Conservation (phyloP, 2,329 filamentous ascomycete genomes). For the Fusarium marasasianum region DNA sequence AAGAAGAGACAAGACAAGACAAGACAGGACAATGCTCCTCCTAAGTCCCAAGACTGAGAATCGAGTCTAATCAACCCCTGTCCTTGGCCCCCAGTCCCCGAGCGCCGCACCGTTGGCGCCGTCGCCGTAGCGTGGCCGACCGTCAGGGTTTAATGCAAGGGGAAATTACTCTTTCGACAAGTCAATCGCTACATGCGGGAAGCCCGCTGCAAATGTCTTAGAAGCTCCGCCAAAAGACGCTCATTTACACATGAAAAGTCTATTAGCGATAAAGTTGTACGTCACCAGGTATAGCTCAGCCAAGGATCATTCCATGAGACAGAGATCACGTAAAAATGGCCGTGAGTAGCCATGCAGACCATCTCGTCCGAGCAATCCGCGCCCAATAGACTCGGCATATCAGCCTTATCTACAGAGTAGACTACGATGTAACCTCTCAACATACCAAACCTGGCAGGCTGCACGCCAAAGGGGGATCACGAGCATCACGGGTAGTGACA, state of each 20-base stretch:
- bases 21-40: neutral
- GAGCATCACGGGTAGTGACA: neutral
- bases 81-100: conserved; percentile 6
- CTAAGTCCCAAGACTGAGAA: conserved; percentile 12
- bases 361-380: neutral
- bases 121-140: conserved; percentile 33
- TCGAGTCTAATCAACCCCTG: conserved; percentile 10
- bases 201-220: conserved; percentile 9
- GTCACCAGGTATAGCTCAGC: neutral
- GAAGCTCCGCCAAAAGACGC: neutral
- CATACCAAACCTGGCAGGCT: neutral
- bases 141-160: conserved; percentile 43
- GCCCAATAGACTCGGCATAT: conserved; percentile 16
- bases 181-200: conserved; percentile 3
- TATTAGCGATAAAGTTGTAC: neutral
- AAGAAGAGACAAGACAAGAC: conserved; percentile 1
- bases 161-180: conserved; percentile 32
- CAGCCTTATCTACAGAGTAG: conserved; percentile 38
- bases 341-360: neutral
- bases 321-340: neutral
- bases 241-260: neutral
- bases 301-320: neutral
- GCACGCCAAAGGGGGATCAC: conserved; percentile 8
- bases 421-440: conserved; percentile 2
- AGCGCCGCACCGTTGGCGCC: conserved; percentile 44